Evolutionary conservation across 768 basidiomycete species (phyloP).

Genomic region (Xerocomus brunneocitrinus): DNA sequence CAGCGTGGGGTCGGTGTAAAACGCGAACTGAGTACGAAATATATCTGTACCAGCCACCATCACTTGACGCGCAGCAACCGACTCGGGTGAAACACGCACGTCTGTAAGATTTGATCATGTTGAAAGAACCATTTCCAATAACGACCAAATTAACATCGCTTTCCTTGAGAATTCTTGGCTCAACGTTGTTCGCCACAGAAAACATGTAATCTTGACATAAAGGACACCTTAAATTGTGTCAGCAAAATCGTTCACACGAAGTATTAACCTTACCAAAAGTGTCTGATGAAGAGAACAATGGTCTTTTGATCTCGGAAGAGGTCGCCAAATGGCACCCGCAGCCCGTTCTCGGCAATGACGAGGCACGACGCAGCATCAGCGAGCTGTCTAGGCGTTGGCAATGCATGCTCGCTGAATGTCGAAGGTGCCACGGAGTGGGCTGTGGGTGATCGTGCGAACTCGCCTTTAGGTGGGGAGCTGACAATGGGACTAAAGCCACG

Average conservation of each 20-base stretch:
- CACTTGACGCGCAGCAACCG: not conserved
- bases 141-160: conserved; percentile 60
- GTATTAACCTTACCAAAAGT: conserved; percentile 57
- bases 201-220: conserved; percentile 86
- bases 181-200: conserved; percentile 49
- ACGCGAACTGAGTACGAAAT: conserved; percentile 62
- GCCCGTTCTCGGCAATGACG: conserved; percentile 65
- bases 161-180: conserved; percentile 43
- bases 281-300: conserved; percentile 80
- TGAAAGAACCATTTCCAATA: conserved; percentile 74
- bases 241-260: conserved; percentile 3
- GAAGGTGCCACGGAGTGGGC: conserved; percentile 9
- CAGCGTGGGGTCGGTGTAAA: conserved; percentile 78
- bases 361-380: conserved; percentile 55
- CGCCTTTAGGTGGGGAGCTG: conserved; percentile 1
- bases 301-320: conserved; percentile 56
- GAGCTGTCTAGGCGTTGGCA: conserved; percentile 55
- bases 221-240: conserved; percentile 52
- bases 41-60: conserved; percentile 41
- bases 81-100: conserved; percentile 34
- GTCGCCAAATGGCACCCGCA: conserved; percentile 62
- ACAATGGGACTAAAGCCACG: not conserved
- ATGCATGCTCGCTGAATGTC: conserved; percentile 40
- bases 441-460: conserved; percentile 14
- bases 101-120: conserved; percentile 72